phyloP scores from a whole-genome alignment of 495 filamentous ascomycete species.

The Aspergillus affinis region DNA sequence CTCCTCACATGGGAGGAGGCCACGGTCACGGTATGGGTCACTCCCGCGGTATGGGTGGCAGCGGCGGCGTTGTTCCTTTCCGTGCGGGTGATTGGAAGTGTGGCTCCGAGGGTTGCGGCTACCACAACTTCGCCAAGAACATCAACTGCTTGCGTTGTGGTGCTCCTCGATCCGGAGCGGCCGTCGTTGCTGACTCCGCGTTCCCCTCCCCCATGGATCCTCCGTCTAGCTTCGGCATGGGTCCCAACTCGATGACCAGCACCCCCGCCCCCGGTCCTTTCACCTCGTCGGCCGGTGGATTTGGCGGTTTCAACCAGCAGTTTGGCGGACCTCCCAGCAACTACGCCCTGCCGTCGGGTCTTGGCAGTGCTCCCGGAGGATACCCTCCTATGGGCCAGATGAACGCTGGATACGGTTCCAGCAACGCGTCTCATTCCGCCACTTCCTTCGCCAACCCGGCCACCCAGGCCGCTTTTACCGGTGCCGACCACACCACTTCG shows the following conservation, averaged over 20 bases:
- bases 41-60: slow-evolving; percentile 68
- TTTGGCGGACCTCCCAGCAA: slow-evolving; percentile 87
- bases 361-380: slow-evolving; percentile 74
- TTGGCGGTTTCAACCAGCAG: slow-evolving; percentile 78
- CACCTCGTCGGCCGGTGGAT: slow-evolving; percentile 67
- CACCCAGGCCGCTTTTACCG: slow-evolving; percentile 87
- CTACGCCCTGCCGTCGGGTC: slow-evolving; percentile 86
- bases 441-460: slow-evolving; percentile 92
- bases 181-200: slow-evolving; percentile 88
- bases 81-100: slow-evolving; percentile 99
- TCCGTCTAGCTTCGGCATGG: slow-evolving; percentile 73
- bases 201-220: slow-evolving; percentile 90
- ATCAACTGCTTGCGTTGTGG: slow-evolving; percentile 96
- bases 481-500: slow-evolving; percentile 69
- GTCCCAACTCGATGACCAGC: slow-evolving; percentile 77
- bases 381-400: slow-evolving; percentile 80
- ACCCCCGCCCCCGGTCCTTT: slow-evolving; percentile 84
- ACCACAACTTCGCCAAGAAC: slow-evolving; percentile 99
- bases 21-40: slow-evolving; percentile 75
- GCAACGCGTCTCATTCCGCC: slow-evolving; percentile 69
- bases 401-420: slow-evolving; percentile 65
- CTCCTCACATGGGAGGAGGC: slow-evolving; percentile 69
- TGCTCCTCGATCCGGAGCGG: slow-evolving; percentile 87
- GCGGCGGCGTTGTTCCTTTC: slow-evolving; percentile 91
- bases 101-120: slow-evolving; percentile 94